phyloP scores from a whole-genome alignment of 495 filamentous ascomycete genomes.

The Niebla homalea region DNA sequence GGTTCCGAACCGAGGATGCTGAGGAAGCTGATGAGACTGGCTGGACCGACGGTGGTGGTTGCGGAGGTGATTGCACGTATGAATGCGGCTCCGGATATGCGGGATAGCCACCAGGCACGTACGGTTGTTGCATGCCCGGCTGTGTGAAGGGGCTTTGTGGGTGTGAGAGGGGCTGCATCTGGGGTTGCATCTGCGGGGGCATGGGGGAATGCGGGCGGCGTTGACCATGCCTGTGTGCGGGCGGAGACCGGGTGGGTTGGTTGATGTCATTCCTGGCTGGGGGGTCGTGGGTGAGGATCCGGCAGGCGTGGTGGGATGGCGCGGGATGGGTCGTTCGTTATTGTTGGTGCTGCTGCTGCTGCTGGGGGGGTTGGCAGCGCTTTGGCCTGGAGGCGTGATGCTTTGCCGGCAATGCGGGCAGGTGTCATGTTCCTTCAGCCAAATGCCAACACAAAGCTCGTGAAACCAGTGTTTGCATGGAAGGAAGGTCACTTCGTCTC shows the following conservation, averaged over 20 bases:
- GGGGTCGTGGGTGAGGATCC: no score
- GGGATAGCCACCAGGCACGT: constrained; percentile 11
- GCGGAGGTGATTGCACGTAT: constrained; percentile 4
- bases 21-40: neutral
- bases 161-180: no score
- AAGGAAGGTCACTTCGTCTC: constrained; percentile 61
- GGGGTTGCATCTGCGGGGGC: no score
- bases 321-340: constrained; percentile 1
- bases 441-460: constrained; percentile 58
- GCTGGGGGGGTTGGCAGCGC: constrained; percentile 2
- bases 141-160: constrained; percentile 7
- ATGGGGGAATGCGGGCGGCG: no score
- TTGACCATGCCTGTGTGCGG: no score
- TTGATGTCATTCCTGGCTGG: no score
- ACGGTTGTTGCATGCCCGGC: constrained; percentile 13
- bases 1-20: neutral
- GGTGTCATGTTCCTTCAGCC: constrained; percentile 79
- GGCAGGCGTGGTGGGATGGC: no score
- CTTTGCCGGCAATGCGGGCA: constrained; percentile 77
- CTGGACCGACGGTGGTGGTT: constrained; percentile 1
- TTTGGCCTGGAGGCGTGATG: constrained; percentile 34
- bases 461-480: constrained; percentile 94
- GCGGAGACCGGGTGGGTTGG: no score
- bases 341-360: neutral
- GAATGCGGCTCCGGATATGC: constrained; percentile 9